Base-by-base conservation (phyloP, 2,329 filamentous ascomycete genomes). In the Colletotrichum tamarilloi region DNA sequence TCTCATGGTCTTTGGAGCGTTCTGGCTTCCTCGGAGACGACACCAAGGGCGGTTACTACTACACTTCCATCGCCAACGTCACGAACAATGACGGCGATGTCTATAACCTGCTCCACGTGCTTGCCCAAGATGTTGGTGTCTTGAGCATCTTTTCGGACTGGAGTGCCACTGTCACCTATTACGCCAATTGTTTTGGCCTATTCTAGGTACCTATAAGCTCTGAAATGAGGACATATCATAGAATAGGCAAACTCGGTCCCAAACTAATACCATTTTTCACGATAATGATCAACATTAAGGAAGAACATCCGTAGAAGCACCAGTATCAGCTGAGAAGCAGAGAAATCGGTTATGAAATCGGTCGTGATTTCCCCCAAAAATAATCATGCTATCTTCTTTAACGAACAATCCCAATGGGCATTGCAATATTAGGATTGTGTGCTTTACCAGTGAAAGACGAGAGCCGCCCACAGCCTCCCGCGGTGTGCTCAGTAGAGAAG, bases 1-100 rank as follows among this genome's bases (percentile, higher is more conserved):
- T 94, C 55, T 88, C 91, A 0, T 94, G 92, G 92, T 90, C 87
- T 8, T 86, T 93, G 58, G 92, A 94, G 82, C 87, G 92, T 35
- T 91, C 89, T 0, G 90, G 90, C 0, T 91, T 90, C 70, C 80
- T 93, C 67, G 85, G 85, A 24, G 85, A 88, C 28, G 87, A 86
- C 2, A 82, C 81, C 14, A 81, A 83, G 1, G 84, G 82, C 1
- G 85, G 86, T 12, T 90, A 89, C 72, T 92, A 92, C 81, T 92
- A 89, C 77, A 84, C 82, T 67, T 85, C 86, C 5, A 84, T 92
- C 24, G 83, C 85, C 6, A 86, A 90, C 62, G 81, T 86, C 1
- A 87, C 91, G 59, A 85, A 86, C 67, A 88, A 87, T 46, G 92
- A 94, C 75, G 92, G 92, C 2, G 91, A 94, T 74, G 87, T 92